These are phyloP conservation scores for Neofusicoccum laricinum DNA, from an alignment of 2,329 filamentous ascomycete genomes.

Conservation along the genomic window DNA sequence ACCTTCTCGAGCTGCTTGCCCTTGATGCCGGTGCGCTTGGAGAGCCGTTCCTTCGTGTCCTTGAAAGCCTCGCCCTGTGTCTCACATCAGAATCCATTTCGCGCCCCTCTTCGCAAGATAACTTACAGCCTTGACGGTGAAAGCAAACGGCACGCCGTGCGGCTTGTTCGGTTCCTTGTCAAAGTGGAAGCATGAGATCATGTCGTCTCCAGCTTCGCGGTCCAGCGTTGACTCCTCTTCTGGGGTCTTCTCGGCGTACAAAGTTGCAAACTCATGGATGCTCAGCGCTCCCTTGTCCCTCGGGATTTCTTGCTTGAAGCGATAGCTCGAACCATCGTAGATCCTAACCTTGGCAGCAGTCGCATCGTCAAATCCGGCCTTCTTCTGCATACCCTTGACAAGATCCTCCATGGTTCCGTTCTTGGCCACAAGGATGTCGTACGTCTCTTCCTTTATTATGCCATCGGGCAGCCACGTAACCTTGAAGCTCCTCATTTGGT, in stretches of 20 bases:
- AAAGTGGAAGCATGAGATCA: constrained; percentile 67
- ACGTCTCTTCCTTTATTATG: constrained; percentile 82
- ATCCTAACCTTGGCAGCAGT: constrained; percentile 70
- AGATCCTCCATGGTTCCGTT: constrained; percentile 78
- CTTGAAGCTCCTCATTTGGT: constrained; percentile 86
- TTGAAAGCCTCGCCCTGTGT: constrained; percentile 75
- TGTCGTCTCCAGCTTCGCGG: constrained; percentile 1
- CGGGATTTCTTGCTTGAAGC: constrained; percentile 75
- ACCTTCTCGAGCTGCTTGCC: constrained; percentile 99
- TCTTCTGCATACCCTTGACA: constrained; percentile 72
- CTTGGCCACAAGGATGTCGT: constrained; percentile 84
- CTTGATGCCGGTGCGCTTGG: constrained; percentile 89
- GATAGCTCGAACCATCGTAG: constrained; percentile 78
- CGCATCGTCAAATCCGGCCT: constrained; percentile 75
- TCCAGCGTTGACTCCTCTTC: constrained; percentile 60
- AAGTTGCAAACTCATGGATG: constrained; percentile 78
- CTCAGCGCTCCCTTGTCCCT: constrained; percentile 71
- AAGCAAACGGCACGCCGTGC: constrained; percentile 89
- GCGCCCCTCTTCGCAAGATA: not conserved
- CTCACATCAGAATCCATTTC: not conserved
- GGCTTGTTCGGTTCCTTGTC: constrained; percentile 81
- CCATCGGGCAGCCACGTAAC: constrained; percentile 85
- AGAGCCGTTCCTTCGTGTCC: constrained; percentile 91
- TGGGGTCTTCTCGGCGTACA: constrained; percentile 79
- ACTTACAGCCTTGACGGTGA: constrained; percentile 75